A percentile compares a stretch with the other conserved stretches of the same genome.
Evolutionary conservation across 2,329 filamentous ascomycete species (phyloP).

Genomic region (Epichloe festucae): DNA sequence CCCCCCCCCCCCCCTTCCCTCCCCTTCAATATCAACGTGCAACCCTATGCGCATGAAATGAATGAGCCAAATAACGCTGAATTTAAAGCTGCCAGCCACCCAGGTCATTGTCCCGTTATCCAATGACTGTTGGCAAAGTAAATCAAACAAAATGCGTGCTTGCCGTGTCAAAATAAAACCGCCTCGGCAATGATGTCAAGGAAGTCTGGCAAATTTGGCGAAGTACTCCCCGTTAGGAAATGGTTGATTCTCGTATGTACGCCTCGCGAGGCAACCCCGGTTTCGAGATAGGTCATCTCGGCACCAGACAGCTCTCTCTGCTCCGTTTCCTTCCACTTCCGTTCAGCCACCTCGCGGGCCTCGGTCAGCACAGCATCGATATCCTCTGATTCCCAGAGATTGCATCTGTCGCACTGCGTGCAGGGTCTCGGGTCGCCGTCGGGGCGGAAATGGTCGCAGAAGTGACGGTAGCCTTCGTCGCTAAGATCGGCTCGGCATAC

Average conservation of each 20-base stretch:
- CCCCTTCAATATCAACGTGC: not conserved
- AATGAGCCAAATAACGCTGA: not conserved
- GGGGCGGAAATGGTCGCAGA: constrained; percentile 88
- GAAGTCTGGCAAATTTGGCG: constrained; percentile 29
- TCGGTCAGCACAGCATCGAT: constrained; percentile 53
- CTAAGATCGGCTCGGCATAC: constrained; percentile 70
- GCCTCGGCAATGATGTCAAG: constrained; percentile 32
- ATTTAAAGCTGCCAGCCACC: not conserved
- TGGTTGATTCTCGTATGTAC: constrained; percentile 18
- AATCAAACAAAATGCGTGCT: not conserved
- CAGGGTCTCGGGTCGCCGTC: constrained; percentile 62
- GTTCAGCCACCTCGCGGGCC: constrained; percentile 60
- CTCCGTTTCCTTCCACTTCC: constrained; percentile 56
- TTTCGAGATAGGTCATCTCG: constrained; percentile 45
- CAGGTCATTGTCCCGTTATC: not conserved
- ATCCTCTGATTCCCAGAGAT: constrained; percentile 66
- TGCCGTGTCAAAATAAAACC: constrained; percentile 1
- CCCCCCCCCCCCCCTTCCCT: no score
- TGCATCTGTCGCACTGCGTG: constrained; percentile 66
- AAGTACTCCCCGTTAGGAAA: constrained; percentile 19
- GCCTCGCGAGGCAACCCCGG: constrained; percentile 27
- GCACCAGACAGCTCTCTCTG: constrained; percentile 40
- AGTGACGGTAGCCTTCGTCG: constrained; percentile 77
- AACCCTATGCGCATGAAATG: not conserved
- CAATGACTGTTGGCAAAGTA: not conserved